phyloP scores from a whole-genome alignment of 139 green algal species.

The Tetraselmis striata region DNA sequence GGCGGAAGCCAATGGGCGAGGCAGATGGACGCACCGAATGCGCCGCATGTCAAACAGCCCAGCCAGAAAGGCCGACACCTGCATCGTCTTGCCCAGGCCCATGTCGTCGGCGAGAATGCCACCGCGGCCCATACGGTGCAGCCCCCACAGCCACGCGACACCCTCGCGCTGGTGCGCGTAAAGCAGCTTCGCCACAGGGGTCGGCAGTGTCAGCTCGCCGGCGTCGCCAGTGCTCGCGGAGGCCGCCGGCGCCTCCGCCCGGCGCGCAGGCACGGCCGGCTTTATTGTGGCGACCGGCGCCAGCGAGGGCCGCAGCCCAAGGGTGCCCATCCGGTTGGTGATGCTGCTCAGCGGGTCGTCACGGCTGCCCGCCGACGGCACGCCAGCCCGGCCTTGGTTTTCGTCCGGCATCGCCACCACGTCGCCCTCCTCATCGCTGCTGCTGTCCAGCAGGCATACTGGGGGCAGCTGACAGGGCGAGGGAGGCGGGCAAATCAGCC shows the following conservation, averaged over 20 bases:
- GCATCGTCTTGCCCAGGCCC: constrained; percentile 77
- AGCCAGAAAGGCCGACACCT: constrained; percentile 73
- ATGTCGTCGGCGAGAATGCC: constrained; percentile 82
- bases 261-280: neutral
- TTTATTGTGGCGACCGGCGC: no score
- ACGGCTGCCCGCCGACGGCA: neutral
- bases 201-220: neutral
- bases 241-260: no score
- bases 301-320: neutral
- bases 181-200: neutral
- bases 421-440: neutral
- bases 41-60: constrained; percentile 40
- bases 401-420: neutral
- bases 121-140: constrained; percentile 41
- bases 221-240: neutral
- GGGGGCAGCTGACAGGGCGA: neutral
- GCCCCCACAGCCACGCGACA: constrained; percentile 72
- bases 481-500: neutral
- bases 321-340: neutral
- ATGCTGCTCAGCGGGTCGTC: neutral
- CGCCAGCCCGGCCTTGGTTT: neutral
- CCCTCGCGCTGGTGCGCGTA: constrained; percentile 48
- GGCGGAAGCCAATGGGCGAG: no score
- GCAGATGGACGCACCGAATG: no score
- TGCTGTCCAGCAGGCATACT: neutral